A percentile compares a stretch with the other conserved stretches of the same genome.
Evolutionary conservation across 108 stramenopile species (phyloP).

Genomic region (Cylindrotheca closterium): DNA sequence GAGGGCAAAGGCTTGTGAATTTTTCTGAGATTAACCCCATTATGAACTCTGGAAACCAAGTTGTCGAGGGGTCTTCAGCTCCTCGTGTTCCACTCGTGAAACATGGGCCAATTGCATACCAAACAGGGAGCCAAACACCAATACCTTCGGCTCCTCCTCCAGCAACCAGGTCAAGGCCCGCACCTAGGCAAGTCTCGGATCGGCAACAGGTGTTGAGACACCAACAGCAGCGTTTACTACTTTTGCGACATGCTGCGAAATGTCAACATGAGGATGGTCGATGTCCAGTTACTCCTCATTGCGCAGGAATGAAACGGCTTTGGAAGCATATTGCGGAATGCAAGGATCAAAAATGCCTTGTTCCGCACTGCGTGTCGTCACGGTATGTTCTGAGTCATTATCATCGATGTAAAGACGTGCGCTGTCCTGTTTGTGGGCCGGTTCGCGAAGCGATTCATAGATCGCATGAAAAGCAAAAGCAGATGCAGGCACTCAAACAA

Average conservation of each 20-base stretch:
- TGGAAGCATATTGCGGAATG: constrained; percentile 99
- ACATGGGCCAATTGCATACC: constrained; percentile 22
- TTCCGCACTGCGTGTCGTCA: constrained; percentile 97
- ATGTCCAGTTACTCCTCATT: constrained; percentile 97
- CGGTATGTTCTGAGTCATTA: constrained; percentile 98
- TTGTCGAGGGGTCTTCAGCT: constrained; percentile 12
- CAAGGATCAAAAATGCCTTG: constrained; percentile 95
- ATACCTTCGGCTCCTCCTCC: constrained; percentile 26
- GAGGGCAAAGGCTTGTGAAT: constrained; percentile 71
- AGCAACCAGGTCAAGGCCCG: constrained; percentile 24
- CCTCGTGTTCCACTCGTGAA: constrained; percentile 29
- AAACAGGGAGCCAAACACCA: constrained; percentile 36
- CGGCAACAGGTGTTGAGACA: constrained; percentile 95
- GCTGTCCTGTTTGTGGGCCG: constrained; percentile 98
- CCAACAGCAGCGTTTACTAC: constrained; percentile 97
- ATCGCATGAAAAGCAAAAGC: constrained; percentile 92
- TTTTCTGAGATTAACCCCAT: constrained; percentile 82
- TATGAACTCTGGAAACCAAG: constrained; percentile 39
- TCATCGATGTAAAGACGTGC: constrained; percentile 95
- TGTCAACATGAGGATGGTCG: constrained; percentile 92
- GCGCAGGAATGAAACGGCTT: constrained; percentile 96
- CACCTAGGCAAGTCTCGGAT: constrained; percentile 65
- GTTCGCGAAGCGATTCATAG: constrained; percentile 97
- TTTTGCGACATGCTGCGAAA: constrained; percentile 98
- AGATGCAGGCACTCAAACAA: constrained; percentile 86